phyloP scores from a whole-genome alignment of 441 rosid species.

The Viola pubescens region DNA sequence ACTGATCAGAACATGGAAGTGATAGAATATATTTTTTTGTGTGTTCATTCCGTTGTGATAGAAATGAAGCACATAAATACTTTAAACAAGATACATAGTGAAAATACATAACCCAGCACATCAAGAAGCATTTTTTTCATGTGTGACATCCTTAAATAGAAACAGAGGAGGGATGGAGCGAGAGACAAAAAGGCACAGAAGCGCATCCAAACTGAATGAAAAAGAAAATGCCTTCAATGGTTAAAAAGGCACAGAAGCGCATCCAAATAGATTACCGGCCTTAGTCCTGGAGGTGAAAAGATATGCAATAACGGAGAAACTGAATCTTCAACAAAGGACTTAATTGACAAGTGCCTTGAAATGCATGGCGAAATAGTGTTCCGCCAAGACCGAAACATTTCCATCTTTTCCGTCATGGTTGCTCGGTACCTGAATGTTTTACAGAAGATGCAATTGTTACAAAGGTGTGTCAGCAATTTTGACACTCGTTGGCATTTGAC shows the following conservation, averaged over 20 bases:
- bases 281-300: slow-evolving; percentile 73
- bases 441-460: slow-evolving; percentile 17
- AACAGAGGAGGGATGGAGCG: not conserved
- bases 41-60: no score
- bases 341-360: slow-evolving; percentile 75
- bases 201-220: not conserved
- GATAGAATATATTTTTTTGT: no score
- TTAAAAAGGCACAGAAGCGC: not conserved
- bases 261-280: slow-evolving; percentile 52
- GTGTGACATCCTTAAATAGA: slow-evolving; percentile 1
- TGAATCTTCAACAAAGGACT: slow-evolving; percentile 67
- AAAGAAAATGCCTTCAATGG: not conserved
- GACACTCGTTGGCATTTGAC: slow-evolving; percentile 10
- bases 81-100: not conserved
- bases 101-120: not conserved
- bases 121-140: not conserved
- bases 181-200: not conserved
- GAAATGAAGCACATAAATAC: not conserved
- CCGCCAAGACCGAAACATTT: slow-evolving; percentile 69
- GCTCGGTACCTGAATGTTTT: slow-evolving; percentile 60
- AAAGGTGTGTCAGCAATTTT: slow-evolving; percentile 16
- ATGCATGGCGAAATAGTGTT: slow-evolving; percentile 60
- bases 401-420: slow-evolving; percentile 55
- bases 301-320: slow-evolving; percentile 73
- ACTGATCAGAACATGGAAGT: no score